These are phyloP conservation scores for Leccinum disarticulatum DNA, from an alignment of 768 basidiomycete species.

Conservation along the genomic window DNA sequence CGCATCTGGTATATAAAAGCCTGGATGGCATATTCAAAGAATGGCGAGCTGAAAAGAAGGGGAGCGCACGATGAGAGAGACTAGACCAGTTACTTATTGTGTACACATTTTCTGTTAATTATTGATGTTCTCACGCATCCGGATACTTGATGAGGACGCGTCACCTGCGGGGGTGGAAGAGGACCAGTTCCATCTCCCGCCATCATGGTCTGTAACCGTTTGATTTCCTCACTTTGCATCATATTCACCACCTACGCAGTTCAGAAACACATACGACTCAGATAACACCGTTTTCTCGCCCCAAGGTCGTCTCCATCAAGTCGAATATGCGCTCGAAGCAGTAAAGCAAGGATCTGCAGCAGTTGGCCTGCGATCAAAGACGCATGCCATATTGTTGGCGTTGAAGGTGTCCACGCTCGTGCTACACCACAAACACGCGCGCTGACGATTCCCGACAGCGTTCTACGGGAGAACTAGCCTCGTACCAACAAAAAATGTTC, in stretches of 20 bases:
- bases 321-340: conserved; percentile 98
- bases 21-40: conserved; percentile 95
- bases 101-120: conserved; percentile 11
- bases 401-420: conserved; percentile 65
- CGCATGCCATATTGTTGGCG: conserved; percentile 88
- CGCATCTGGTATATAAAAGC: conserved; percentile 84
- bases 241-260: conserved; percentile 44
- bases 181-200: conserved; percentile 7
- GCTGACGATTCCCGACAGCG: conserved; percentile 51
- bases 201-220: conserved; percentile 33
- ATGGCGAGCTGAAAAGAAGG: conserved; percentile 83
- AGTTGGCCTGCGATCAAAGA: conserved; percentile 93
- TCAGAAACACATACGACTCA: conserved; percentile 96
- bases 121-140: conserved; percentile 21
- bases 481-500: conserved; percentile 99
- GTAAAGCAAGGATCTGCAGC: conserved; percentile 99
- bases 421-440: not conserved
- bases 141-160: conserved; percentile 31
- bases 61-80: conserved; percentile 48
- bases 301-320: conserved; percentile 95
- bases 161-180: conserved; percentile 24
- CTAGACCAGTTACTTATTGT: conserved; percentile 8
- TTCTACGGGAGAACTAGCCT: conserved; percentile 95
- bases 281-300: conserved; percentile 98
- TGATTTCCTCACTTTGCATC: not conserved